Percentiles rank a stretch among this genome's conserved stretches.
Evolutionary conservation across 2,329 filamentous ascomycete genomes (phyloP).

Genomic region (Epichloe amarillans): DNA sequence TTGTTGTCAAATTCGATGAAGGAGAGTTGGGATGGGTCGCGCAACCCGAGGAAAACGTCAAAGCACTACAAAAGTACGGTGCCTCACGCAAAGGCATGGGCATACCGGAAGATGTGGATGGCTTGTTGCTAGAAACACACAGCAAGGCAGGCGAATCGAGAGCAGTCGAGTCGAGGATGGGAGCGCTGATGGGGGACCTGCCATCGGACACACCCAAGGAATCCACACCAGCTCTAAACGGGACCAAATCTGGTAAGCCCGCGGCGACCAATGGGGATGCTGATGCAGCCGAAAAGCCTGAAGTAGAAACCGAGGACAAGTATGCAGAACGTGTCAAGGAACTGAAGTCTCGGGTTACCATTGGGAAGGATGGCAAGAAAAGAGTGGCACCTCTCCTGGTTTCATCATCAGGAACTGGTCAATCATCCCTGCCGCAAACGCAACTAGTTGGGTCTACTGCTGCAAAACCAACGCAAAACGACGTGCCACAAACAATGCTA

Average conservation of each 20-base stretch:
- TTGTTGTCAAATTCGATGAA: slow-evolving; percentile 67
- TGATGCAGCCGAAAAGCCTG: slow-evolving; percentile 18
- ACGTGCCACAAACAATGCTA: slow-evolving; percentile 67
- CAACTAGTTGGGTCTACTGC: slow-evolving; percentile 69
- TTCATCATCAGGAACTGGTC: slow-evolving; percentile 73
- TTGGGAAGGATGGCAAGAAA: slow-evolving; percentile 96
- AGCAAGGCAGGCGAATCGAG: slow-evolving; percentile 85
- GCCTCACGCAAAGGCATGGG: slow-evolving; percentile 77
- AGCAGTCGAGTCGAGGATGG: slow-evolving; percentile 90
- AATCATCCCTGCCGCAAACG: slow-evolving; percentile 79
- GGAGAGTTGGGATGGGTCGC: slow-evolving; percentile 87
- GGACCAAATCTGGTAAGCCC: slow-evolving; percentile 33
- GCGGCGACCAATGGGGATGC: slow-evolving; percentile 26
- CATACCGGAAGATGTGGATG: slow-evolving; percentile 84
- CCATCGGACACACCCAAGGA: slow-evolving; percentile 40
- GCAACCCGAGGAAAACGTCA: slow-evolving; percentile 77
- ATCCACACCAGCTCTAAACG: slow-evolving; percentile 33
- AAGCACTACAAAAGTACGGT: slow-evolving; percentile 84
- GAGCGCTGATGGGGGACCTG: slow-evolving; percentile 83
- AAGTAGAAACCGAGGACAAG: slow-evolving; percentile 39
- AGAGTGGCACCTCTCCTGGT: slow-evolving; percentile 84
- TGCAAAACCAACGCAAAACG: slow-evolving; percentile 48
- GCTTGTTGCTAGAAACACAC: slow-evolving; percentile 72
- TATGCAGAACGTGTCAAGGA: slow-evolving; percentile 39
- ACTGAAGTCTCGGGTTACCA: slow-evolving; percentile 82